A percentile compares a stretch with the other conserved stretches of the same genome.
Conservation (phyloP, 805 yeast species). For the Nadsonia fulvescens region DNA sequence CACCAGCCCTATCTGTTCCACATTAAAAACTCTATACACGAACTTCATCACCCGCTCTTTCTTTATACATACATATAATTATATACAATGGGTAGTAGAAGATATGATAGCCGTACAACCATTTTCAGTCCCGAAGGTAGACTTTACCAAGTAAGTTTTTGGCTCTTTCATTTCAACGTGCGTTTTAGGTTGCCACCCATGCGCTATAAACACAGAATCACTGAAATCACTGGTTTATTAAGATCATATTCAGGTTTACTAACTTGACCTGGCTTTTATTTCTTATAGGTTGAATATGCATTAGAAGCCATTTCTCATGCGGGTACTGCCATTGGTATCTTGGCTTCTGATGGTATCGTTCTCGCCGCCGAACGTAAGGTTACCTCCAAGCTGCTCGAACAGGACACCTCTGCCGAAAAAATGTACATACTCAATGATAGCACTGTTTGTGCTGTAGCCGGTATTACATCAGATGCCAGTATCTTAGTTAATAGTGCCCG, state of each 20-base stretch:
- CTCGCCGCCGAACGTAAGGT: slow-evolving; percentile 94
- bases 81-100: slow-evolving; percentile 53
- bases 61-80: too few relatives aligned
- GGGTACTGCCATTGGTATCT: slow-evolving; percentile 65
- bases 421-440: slow-evolving; percentile 70
- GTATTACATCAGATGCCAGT: slow-evolving; percentile 93
- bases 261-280: too few relatives aligned
- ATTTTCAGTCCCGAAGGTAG: slow-evolving; percentile 98
- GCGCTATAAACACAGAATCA: background rate
- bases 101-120: slow-evolving; percentile 98
- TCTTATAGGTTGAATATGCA: slow-evolving; percentile 61
- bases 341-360: slow-evolving; percentile 74
- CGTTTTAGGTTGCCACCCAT: background rate
- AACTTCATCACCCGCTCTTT: too few relatives aligned
- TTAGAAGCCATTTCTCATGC: slow-evolving; percentile 78
- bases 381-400: slow-evolving; percentile 80
- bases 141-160: slow-evolving; percentile 55
- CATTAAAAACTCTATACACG: too few relatives aligned
- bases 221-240: slow-evolving; percentile 1
- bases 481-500: slow-evolving; percentile 81
- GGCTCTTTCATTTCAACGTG: background rate
- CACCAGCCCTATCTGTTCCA: too few relatives aligned
- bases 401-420: slow-evolving; percentile 86
- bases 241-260: slow-evolving; percentile 27
- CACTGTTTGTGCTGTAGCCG: slow-evolving; percentile 89